A percentile compares a stretch with the other conserved stretches of the same genome.
Conservation (phyloP, 495 filamentous ascomycete genomes). For the Cetradonia linearis region DNA sequence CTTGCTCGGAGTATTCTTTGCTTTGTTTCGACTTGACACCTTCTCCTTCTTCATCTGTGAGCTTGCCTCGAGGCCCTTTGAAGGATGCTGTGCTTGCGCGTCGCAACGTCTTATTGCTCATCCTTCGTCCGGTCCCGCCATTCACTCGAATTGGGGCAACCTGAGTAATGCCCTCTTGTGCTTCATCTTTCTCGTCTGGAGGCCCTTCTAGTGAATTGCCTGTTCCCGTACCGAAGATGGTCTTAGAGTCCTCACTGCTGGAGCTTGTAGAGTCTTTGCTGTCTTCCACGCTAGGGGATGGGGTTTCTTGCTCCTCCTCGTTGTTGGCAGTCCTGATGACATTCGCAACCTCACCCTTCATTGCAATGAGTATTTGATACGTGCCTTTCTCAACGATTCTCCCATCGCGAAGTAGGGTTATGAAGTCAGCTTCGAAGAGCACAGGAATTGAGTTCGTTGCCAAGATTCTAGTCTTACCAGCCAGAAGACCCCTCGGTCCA, state of each 20-base stretch:
- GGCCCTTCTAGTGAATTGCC: constrained; percentile 36
- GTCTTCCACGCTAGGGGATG: constrained; percentile 44
- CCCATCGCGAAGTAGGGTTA: constrained; percentile 73
- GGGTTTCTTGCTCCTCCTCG: constrained; percentile 50
- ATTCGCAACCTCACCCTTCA: constrained; percentile 81
- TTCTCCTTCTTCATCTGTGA: constrained; percentile 70
- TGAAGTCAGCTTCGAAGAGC: constrained; percentile 74
- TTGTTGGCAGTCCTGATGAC: constrained; percentile 70
- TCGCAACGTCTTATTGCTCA: constrained; percentile 66
- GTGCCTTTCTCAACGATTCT: constrained; percentile 79
- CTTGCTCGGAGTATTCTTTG: constrained; percentile 81
- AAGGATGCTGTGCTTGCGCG: constrained; percentile 89
- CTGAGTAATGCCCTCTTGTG: constrained; percentile 56
- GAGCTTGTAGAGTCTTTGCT: constrained; percentile 39
- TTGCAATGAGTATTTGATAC: constrained; percentile 81
- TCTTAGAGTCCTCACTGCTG: constrained; percentile 43
- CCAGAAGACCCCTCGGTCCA: constrained; percentile 71
- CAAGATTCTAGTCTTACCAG: constrained; percentile 79
- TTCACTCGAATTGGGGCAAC: constrained; percentile 60
- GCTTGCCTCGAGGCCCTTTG: constrained; percentile 69
- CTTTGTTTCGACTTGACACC: constrained; percentile 66
- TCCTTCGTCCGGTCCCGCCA: constrained; percentile 42
- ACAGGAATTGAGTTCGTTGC: constrained; percentile 96
- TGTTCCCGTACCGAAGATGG: constrained; percentile 37
- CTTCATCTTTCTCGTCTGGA: constrained; percentile 56